Evolutionary conservation across 2,329 filamentous ascomycete genomes (phyloP).

Genomic region (Aspergillus puulaauensis): DNA sequence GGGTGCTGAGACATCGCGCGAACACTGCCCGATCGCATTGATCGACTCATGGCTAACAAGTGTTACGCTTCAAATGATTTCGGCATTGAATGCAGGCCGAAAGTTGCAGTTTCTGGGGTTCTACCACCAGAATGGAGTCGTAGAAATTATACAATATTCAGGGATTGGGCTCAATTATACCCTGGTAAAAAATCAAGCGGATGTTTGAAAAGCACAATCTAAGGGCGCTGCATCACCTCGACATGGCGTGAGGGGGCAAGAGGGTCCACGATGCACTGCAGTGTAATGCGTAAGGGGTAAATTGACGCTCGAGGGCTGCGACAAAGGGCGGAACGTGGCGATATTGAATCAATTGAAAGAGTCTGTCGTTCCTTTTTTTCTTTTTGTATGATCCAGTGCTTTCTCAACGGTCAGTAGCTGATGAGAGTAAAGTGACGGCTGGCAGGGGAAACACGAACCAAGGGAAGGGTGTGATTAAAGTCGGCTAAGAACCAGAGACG

Average conservation of each 20-base stretch:
- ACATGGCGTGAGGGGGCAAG: constrained; percentile 16
- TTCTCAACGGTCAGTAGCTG: not conserved
- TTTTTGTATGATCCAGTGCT: not conserved
- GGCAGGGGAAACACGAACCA: constrained; percentile 3
- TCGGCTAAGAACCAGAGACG: constrained; percentile 8
- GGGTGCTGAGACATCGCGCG: constrained; percentile 30
- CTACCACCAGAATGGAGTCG: not conserved
- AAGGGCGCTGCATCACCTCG: constrained; percentile 17
- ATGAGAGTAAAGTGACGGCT: not conserved
- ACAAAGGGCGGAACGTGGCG: not conserved
- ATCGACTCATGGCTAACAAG: constrained; percentile 12
- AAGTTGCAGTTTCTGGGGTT: not conserved
- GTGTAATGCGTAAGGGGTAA: constrained; percentile 9
- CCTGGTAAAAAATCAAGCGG: not conserved
- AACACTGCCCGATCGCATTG: constrained; percentile 17
- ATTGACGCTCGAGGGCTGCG: not conserved
- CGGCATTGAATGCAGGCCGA: constrained; percentile 6
- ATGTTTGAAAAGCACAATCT: not conserved
- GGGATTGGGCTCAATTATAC: not conserved
- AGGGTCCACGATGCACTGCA: constrained; percentile 1
- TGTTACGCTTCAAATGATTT: not conserved
- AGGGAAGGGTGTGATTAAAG: not conserved
- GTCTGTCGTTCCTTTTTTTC: not conserved
- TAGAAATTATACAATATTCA: not conserved
- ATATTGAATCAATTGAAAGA: constrained; percentile 6